Base-by-base conservation (phyloP, 2,329 filamentous ascomycete genomes). In the Cladosporium sp. region DNA sequence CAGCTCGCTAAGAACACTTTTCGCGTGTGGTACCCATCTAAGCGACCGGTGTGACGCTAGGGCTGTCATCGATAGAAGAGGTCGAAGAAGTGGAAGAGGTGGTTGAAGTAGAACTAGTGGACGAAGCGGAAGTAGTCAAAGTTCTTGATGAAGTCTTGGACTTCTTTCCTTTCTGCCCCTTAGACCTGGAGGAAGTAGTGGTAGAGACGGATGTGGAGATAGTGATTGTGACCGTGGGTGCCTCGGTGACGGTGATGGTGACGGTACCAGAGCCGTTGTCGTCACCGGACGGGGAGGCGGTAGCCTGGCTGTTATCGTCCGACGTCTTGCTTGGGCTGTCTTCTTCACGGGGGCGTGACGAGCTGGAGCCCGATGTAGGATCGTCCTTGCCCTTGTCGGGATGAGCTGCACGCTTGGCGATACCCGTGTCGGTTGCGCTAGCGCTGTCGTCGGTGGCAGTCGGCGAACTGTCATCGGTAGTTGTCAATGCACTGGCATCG, bases 371-470 rank as follows among this genome's bases (percentile, higher is more conserved):
- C 5, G 26, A 31, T 18, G 8, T 33, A 11, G 29, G 28, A 16
- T 52, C 49, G 26, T 55, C 60, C 60, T 55, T 62, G 46, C 60
- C 60, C 60, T 62, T 62, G 21, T 62, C 60, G 21, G 60, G 60
- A 14, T 53, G 29, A 7, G 60, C 60, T 28, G 49, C 21, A 26
- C 60, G 60, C 33, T 37, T 53, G 11, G 31, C 18, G 23, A 62
- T 21, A 7, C 21, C 10, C 12, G 60, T 55, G 2, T 21, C 52
- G 31, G 28, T 31, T 31, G 52, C n/a, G 21, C 28, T 31, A 28
- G 31, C 52, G 28, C 52, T 33, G 28, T 33, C 50, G 11, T 53
- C 50, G 5, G 28, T 31, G 23, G 50, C 26, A 53, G 50, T 53
- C 50, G 50, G 28, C 1, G 50, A 28, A n/a, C 28, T 31, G 23